Conservation (phyloP, 2,329 filamentous ascomycete genomes). For the Ophiostoma himal-ulmi region DNA sequence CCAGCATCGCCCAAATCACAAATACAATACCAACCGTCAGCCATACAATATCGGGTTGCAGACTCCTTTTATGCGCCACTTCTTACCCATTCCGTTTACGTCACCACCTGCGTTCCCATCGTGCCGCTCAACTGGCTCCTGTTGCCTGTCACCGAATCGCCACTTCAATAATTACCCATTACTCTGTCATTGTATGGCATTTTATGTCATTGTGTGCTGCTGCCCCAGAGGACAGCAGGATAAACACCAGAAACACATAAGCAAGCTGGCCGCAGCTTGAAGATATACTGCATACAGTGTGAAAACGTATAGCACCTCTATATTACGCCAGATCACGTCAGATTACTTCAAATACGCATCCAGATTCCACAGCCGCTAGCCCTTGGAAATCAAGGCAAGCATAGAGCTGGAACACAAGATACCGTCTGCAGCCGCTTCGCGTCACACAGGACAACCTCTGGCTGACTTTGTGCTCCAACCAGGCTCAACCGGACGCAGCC, state of each 20-base stretch:
- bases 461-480: conserved; percentile 13
- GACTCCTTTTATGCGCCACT: not conserved
- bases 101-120: not conserved
- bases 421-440: conserved; percentile 7
- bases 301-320: not conserved
- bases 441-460: conserved; percentile 16
- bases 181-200: not conserved
- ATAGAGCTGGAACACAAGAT: not conserved
- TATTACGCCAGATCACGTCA: not conserved
- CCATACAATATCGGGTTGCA: not conserved
- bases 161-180: not conserved
- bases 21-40: not conserved
- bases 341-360: not conserved
- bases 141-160: not conserved
- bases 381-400: not conserved
- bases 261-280: not conserved
- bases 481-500: conserved; percentile 9
- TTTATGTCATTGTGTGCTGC: not conserved
- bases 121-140: not conserved
- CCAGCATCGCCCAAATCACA: not conserved
- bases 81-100: not conserved
- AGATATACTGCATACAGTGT: not conserved
- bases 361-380: not conserved
- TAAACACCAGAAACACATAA: not conserved
- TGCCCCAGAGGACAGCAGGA: not conserved